Evolutionary conservation across 441 rosid species (phyloP).

Genomic region (Euphorbia celastroides): DNA sequence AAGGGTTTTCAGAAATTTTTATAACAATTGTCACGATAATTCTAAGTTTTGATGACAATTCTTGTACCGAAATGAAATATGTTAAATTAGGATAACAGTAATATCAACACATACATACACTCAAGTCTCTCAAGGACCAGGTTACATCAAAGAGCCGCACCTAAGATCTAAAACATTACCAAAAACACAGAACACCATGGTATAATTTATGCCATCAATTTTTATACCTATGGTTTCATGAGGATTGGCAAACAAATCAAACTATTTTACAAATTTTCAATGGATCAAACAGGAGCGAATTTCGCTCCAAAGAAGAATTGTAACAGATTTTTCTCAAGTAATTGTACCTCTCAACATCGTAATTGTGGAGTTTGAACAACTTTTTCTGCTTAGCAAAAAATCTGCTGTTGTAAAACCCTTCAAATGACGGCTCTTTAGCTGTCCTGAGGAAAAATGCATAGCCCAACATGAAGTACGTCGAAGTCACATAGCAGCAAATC

Average conservation of each 20-base stretch:
- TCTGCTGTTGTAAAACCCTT: constrained; percentile 82
- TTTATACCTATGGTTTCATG: not conserved
- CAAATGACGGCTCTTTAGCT: constrained; percentile 79
- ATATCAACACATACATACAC: not conserved
- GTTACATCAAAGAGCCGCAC: constrained; percentile 13
- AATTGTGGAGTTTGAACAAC: constrained; percentile 38
- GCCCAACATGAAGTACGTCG: constrained; percentile 66
- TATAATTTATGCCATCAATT: not conserved
- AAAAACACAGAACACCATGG: not conserved
- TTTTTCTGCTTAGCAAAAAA: constrained; percentile 54
- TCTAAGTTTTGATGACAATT: too few relatives aligned
- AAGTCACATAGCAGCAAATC: constrained; percentile 85
- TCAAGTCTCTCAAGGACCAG: not conserved
- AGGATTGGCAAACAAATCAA: not conserved
- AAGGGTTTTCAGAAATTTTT: too few relatives aligned
- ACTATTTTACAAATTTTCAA: not conserved
- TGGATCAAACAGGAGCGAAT: not conserved
- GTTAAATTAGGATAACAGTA: not conserved
- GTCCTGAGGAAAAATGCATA: constrained; percentile 84
- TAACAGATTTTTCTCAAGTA: constrained; percentile 42
- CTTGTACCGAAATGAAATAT: too few relatives aligned
- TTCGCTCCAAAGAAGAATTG: constrained; percentile 12
- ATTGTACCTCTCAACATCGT: constrained; percentile 51
- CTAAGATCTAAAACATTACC: constrained; percentile 5
- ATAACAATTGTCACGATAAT: too few relatives aligned